Evolutionary conservation across 2,329 filamentous ascomycete species (phyloP), one percentile per base, ranked within the genome.

Genomic region (Neopestalotiopsis sp.): DNA sequence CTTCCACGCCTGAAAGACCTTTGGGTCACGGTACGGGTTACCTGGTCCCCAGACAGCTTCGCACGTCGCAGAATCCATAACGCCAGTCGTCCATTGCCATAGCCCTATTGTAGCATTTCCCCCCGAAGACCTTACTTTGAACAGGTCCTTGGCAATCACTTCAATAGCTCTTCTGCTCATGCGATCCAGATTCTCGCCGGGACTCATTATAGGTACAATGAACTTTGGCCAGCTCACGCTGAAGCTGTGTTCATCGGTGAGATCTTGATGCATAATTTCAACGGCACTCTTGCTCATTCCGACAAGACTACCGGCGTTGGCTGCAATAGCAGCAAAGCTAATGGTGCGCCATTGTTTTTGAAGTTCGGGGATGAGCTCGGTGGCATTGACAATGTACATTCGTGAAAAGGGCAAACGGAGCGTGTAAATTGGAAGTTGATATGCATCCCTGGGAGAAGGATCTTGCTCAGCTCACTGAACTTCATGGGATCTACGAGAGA

Each of bases 301-400:
- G 1, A 76, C 69, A 7, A 71, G 13, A 6, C 10, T 24, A 14
- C 71, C 74, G 2, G 74, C 71, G 24, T 69, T 72, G 13, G 74
- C 75, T 1, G 72, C 65, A 56, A 77, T 69, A 1, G 74, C 65
- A 4, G 74, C 74, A 32, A 78, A 77, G 68, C 74, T 76, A 66
- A 77, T 40, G 6, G 65, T 68, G 7, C 74, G 74, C 74, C 73
- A 78, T 66, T 76, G 74, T 34, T 72, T 74, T 45, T 77, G 73
- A 3, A 76, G 4, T 1, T 30, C 40, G 2, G 75, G 74, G 28
- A 78, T 75, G 30, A 76, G 70, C 12, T 74, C 68, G 1, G 72
- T 74, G 1, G 72, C 68, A 58, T 76, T 76, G 64, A 77, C 71
- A 5, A 77, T 61, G 66, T 76, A 76, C 7, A 76, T 74, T 5